Evolutionary conservation across 1,139 yeast genomes (phyloP).

Genomic region (Hyphopichia wangnamkhiaoensis): DNA sequence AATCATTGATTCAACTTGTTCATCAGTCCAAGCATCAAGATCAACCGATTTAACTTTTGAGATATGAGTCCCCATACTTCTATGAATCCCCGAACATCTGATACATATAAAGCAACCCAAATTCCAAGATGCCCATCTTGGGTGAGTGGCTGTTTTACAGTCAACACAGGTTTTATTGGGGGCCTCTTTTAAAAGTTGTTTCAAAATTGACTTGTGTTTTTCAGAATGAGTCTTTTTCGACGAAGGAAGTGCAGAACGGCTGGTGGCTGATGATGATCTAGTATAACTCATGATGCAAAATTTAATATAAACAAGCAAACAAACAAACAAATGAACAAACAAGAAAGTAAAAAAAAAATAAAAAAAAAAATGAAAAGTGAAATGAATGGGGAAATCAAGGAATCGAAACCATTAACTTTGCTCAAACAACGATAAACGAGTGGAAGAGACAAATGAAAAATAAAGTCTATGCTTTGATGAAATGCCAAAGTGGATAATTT

Average conservation of each 20-base stretch:
- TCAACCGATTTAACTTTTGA: constrained; percentile 87
- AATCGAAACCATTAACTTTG: not conserved
- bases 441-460: no score
- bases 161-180: constrained; percentile 85
- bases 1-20: constrained; percentile 80
- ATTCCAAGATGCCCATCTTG: constrained; percentile 98
- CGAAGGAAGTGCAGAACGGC: constrained; percentile 36
- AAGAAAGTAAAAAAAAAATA: no score
- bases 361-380: no score
- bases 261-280: constrained; percentile 17
- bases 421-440: no score
- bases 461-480: no score
- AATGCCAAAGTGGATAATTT: no score
- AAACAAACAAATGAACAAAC: no score
- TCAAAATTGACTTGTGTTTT: constrained; percentile 66
- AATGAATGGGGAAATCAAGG: no score
- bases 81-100: constrained; percentile 89
- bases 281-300: constrained; percentile 15
- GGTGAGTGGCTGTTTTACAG: constrained; percentile 85
- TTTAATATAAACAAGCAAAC: no score
- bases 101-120: constrained; percentile 91
- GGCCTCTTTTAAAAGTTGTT: constrained; percentile 71
- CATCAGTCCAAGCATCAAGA: constrained; percentile 95
- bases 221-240: constrained; percentile 48
- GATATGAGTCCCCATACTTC: constrained; percentile 94